These are phyloP conservation scores for Phytophthora idaei DNA, from an alignment of 352 stramenopile species.

Conservation along the genomic window DNA sequence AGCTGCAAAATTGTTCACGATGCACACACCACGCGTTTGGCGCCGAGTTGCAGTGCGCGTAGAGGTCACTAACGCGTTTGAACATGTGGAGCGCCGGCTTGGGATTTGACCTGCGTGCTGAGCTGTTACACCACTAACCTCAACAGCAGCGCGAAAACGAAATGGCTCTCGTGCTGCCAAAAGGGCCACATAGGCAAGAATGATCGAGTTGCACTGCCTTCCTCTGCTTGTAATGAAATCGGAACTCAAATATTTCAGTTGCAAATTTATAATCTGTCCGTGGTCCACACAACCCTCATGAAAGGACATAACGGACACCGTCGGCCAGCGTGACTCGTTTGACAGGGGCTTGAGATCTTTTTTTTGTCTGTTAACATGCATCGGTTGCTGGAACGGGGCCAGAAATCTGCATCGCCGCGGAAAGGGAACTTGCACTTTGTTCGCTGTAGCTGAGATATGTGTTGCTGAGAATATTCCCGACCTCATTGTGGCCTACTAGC, in stretches of 20 bases:
- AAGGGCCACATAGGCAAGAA: slow-evolving; percentile 6
- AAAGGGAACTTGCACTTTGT: not conserved
- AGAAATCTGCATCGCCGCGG: not conserved
- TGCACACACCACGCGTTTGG: not conserved
- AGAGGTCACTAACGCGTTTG: slow-evolving; percentile 4
- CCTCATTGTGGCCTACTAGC: no score
- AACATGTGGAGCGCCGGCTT: slow-evolving; percentile 11
- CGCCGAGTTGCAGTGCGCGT: slow-evolving; percentile 18
- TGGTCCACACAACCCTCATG: not conserved
- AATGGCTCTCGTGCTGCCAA: slow-evolving; percentile 26
- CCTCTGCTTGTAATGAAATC: no score
- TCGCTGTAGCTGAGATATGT: slow-evolving; percentile 5
- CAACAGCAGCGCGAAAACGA: slow-evolving; percentile 16
- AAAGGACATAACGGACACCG: not conserved
- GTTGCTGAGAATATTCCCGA: slow-evolving; percentile 5
- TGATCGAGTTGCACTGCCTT: no score
- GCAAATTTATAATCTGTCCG: no score
- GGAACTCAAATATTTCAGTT: no score
- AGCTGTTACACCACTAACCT: slow-evolving; percentile 21
- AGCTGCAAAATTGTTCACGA: slow-evolving; percentile 9
- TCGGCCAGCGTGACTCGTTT: not conserved
- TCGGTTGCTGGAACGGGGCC: not conserved
- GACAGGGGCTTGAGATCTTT: not conserved
- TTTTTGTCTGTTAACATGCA: not conserved
- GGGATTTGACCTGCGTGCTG: slow-evolving; percentile 28